phyloP scores from a whole-genome alignment of 2,329 filamentous ascomycete genomes.

The Didymella exigua region DNA sequence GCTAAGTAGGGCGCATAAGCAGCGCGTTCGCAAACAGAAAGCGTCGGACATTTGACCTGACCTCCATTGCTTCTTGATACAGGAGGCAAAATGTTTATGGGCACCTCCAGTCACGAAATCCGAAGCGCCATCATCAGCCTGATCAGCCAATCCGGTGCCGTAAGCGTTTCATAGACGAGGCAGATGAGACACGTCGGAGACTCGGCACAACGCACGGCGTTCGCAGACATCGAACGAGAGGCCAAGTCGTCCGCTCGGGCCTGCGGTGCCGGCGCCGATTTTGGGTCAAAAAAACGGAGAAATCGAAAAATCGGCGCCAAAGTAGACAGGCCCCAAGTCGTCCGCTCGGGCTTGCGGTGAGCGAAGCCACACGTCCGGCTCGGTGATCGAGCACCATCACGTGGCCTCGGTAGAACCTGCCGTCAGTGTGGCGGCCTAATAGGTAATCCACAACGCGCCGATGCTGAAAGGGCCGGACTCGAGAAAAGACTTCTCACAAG shows the following conservation, averaged over 20 bases:
- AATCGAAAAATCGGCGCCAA: no score
- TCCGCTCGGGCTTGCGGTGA: no score
- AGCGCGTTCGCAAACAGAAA: constrained; percentile 31
- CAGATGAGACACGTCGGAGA: constrained; percentile 29
- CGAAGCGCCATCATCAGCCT: constrained; percentile 14
- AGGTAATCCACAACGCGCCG: constrained; percentile 8
- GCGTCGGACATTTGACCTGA: constrained; percentile 33
- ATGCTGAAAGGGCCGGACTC: neutral
- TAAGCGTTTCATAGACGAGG: constrained; percentile 31
- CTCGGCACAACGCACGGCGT: constrained; percentile 7
- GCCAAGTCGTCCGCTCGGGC: neutral
- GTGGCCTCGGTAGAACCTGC: constrained; percentile 12
- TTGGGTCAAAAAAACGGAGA: no score
- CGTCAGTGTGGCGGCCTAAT: constrained; percentile 1
- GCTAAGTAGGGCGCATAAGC: constrained; percentile 24
- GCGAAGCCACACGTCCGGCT: no score
- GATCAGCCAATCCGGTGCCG: constrained; percentile 22
- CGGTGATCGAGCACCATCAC: no score
- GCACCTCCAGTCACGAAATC: constrained; percentile 22
- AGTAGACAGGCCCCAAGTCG: no score
- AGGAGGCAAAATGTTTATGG: constrained; percentile 18
- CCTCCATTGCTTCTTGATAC: constrained; percentile 24
- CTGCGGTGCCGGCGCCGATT: no score
- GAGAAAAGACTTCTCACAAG: constrained; percentile 12
- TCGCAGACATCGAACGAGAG: neutral